phyloP scores from a whole-genome alignment of 495 filamentous ascomycete genomes.

The Oidiodendron maius region DNA sequence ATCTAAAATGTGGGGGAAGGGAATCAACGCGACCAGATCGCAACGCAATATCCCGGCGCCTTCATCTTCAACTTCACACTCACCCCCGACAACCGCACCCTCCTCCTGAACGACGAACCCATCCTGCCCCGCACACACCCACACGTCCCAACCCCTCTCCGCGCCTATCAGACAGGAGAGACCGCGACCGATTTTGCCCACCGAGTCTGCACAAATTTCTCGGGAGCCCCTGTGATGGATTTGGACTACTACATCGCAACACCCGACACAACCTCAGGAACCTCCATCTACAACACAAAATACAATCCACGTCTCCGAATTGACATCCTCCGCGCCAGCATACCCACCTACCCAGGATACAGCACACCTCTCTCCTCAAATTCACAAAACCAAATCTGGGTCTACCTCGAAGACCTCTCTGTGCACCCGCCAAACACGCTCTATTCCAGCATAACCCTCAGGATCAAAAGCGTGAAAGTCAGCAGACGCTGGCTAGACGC shows the following conservation, averaged over 20 bases:
- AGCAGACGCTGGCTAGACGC: no score
- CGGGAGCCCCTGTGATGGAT: not conserved
- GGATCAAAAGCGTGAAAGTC: no score
- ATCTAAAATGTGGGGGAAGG: no score
- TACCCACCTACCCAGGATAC: slow-evolving; percentile 3
- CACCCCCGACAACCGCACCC: slow-evolving; percentile 10
- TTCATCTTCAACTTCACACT: slow-evolving; percentile 15
- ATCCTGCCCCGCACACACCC: slow-evolving; percentile 9
- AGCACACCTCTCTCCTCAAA: no score
- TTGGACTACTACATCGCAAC: slow-evolving; percentile 4
- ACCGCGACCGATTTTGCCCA: not conserved
- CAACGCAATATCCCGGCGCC: no score
- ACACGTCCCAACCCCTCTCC: slow-evolving; percentile 5
- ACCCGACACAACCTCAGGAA: slow-evolving; percentile 4
- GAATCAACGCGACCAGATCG: no score
- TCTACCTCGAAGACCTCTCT: no score
- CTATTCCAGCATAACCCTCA: no score
- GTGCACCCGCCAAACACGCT: no score
- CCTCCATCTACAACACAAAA: slow-evolving; percentile 4
- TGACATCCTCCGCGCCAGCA: slow-evolving; percentile 7
- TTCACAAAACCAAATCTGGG: no score
- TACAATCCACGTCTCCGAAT: slow-evolving; percentile 1
- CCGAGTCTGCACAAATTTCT: no score
- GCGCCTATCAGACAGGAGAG: slow-evolving; percentile 5
- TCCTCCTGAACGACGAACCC: slow-evolving; percentile 8